Conservation (phyloP, 1,139 yeast species). For the Pichia sp. region DNA sequence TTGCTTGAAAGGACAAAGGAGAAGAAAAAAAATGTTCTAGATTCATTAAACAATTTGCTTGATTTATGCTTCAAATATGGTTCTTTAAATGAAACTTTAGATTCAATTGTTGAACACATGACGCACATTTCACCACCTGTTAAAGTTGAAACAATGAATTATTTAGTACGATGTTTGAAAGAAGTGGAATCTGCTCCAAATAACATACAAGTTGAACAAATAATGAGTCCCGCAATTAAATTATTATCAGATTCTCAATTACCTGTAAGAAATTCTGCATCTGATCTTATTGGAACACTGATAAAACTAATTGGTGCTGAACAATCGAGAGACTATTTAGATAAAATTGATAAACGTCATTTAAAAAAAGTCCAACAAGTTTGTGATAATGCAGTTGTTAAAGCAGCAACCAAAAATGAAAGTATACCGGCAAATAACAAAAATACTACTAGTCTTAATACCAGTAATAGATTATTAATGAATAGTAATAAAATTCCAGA, state of each 20-base stretch:
- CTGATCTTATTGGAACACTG: constrained; percentile 73
- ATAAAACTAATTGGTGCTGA: constrained; percentile 79
- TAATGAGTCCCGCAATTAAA: constrained; percentile 52
- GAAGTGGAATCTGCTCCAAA: constrained; percentile 43
- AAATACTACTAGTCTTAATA: neutral
- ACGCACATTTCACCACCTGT: constrained; percentile 81
- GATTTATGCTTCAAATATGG: constrained; percentile 55
- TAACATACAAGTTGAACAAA: constrained; percentile 46
- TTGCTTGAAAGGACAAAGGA: constrained; percentile 82
- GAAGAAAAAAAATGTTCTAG: constrained; percentile 72
- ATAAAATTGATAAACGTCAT: constrained; percentile 68
- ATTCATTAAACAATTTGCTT: constrained; percentile 58
- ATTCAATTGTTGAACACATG: constrained; percentile 53
- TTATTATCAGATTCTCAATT: constrained; percentile 77
- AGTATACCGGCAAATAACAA: neutral
- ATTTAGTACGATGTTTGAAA: constrained; percentile 57
- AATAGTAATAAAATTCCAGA: neutral
- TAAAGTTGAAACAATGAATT: constrained; percentile 62
- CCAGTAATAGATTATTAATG: neutral
- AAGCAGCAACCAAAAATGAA: neutral
- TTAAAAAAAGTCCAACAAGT: constrained; percentile 54
- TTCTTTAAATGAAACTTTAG: constrained; percentile 53
- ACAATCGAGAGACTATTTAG: constrained; percentile 53
- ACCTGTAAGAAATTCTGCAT: constrained; percentile 73
- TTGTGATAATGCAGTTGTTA: constrained; percentile 50